phyloP scores from a whole-genome alignment of 352 stramenopile species.

The Phytophthora ohioensis region DNA sequence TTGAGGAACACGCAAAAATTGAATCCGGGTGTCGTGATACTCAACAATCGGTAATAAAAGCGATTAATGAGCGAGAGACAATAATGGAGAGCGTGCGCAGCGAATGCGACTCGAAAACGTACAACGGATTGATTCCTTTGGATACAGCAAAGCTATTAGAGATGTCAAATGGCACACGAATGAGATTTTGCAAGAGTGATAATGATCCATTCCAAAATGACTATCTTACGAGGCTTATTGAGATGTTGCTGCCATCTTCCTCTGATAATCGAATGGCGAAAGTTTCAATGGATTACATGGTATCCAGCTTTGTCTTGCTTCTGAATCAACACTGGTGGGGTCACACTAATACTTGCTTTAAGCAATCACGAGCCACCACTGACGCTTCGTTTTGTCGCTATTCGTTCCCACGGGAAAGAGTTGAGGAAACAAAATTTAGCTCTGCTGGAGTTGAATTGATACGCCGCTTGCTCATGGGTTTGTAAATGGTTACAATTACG shows the following conservation, averaged over 20 bases:
- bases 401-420: not conserved
- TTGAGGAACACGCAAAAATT: too few species aligned
- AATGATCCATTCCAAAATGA: not conserved
- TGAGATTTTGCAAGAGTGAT: not conserved
- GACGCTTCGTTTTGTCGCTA: not conserved
- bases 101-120: too few species aligned
- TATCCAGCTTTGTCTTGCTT: not conserved
- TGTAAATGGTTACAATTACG: constrained; percentile 3
- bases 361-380: not conserved
- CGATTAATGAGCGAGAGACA: too few species aligned
- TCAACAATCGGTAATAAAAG: too few species aligned
- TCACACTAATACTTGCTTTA: constrained; percentile 5
- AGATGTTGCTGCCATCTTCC: not conserved
- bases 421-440: not conserved
- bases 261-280: not conserved
- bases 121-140: too few species aligned
- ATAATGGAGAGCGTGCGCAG: too few species aligned
- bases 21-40: too few species aligned
- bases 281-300: constrained; percentile 3
- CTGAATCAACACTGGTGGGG: constrained; percentile 14
- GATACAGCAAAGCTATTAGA: not conserved
- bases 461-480: not conserved
- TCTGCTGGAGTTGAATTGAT: not conserved
- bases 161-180: not conserved
- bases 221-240: not conserved